Base-by-base conservation (phyloP, 1,284 basidiomycete genomes). In the Cryptococcus floricola region DNA sequence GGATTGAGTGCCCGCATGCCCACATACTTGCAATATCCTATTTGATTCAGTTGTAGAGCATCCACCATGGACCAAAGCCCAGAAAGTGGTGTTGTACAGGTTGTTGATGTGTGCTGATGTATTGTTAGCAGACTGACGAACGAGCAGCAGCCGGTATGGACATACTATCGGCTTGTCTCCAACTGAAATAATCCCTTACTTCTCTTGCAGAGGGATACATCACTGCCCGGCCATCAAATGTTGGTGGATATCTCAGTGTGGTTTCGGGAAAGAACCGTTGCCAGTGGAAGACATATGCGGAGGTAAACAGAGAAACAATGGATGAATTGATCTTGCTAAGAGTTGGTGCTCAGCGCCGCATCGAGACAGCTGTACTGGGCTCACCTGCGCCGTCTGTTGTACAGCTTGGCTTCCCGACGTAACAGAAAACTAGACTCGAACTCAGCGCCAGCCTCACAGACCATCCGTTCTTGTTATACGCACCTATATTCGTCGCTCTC, bases 401-500 rank as follows among this genome's bases (percentile, higher is more conserved):
- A 96, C 13, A 98, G 75, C 3, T 81, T 78, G 1, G 89, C 85
- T 0, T 82, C 81, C 63, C 84, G 87, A 53, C 86, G 84, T 53
- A 98, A 83, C 46, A 98, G 81, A 70, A 98, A 98, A 71, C 91
- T 94, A 65, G 16, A 39, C 16, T 9, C 9, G 16, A 23, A 23
- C 23, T 28, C 13, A 28, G 39, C 18, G 19, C 47, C 42, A 16
- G 19, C 4, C 18, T 38, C 37, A 18, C 19, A 13, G n/a, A 39
- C 13, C 27, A 38, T 6, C 31, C 13, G 23, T 25, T 47, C 25
- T 27, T 4, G 23, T 9, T 5, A 19, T 16, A 70, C 81, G 58
- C 63, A 88, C 91, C 91, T 96, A 78, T 85, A 98, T 77, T 98
- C 96, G 75, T 98, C 96, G 42, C 91, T 95, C 79, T 98, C 91